These are phyloP conservation scores for Naganishia randhawae DNA, from an alignment of 768 basidiomycete species.

Conservation along the genomic window DNA sequence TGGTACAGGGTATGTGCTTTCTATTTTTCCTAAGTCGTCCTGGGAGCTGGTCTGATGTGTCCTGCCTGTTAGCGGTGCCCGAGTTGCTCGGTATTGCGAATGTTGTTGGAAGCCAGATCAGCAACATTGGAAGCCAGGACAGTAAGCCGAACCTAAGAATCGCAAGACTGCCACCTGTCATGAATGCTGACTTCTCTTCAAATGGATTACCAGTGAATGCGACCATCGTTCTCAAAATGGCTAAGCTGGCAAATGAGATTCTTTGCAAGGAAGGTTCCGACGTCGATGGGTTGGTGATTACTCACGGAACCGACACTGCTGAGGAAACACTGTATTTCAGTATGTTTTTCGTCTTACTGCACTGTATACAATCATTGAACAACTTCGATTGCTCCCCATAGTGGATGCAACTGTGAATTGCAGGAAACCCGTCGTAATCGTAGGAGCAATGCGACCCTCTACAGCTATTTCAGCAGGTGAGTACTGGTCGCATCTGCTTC, in stretches of 20 bases:
- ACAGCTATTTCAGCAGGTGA: conserved; percentile 42
- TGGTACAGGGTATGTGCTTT: conserved; percentile 21
- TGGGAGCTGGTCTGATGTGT: background rate
- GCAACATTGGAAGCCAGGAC: conserved; percentile 22
- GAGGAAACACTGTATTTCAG: conserved; percentile 46
- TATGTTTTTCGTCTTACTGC: conserved; percentile 14
- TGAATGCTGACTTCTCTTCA: background rate
- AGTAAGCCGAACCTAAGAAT: background rate
- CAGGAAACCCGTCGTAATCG: conserved; percentile 44
- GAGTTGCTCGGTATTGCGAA: conserved; percentile 29
- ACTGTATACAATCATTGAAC: background rate
- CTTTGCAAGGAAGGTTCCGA: conserved; percentile 37
- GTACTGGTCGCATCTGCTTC: background rate
- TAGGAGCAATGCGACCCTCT: conserved; percentile 49
- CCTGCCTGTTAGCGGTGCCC: conserved; percentile 20
- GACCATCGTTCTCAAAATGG: conserved; percentile 26
- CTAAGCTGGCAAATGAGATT: conserved; percentile 36
- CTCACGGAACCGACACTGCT: conserved; percentile 43
- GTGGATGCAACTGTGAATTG: conserved; percentile 48
- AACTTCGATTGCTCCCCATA: background rate
- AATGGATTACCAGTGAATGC: conserved; percentile 3
- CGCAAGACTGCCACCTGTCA: background rate
- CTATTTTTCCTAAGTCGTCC: background rate
- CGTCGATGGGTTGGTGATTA: conserved; percentile 39
- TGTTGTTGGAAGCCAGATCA: conserved; percentile 31